Percentiles rank a stretch among this genome's conserved stretches.
Conservation (phyloP, 1,139 yeast species). For the Ogataea hybrid region DNA sequence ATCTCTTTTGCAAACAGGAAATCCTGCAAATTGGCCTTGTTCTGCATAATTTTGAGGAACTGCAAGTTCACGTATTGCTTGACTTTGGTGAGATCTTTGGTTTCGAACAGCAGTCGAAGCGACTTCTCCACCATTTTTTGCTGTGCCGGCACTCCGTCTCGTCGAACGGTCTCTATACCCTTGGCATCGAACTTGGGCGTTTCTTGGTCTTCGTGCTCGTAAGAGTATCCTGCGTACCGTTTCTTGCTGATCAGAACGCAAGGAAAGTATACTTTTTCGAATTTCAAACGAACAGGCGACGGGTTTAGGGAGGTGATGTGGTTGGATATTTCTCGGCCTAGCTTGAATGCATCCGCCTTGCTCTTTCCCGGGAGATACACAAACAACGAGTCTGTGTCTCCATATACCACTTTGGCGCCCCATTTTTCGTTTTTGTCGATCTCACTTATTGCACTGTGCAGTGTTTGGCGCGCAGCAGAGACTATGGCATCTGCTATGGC, state of each 20-base stretch:
- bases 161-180: conserved; percentile 89
- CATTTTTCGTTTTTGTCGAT: conserved; percentile 61
- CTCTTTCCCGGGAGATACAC: conserved; percentile 86
- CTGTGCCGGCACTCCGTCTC: conserved; percentile 95
- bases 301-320: conserved; percentile 69
- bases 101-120: conserved; percentile 65
- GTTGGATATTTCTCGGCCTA: conserved; percentile 70
- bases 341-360: conserved; percentile 68
- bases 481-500: conserved; percentile 96
- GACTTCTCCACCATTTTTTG: conserved; percentile 76
- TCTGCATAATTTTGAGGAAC: conserved; percentile 61
- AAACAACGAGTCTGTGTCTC: conserved; percentile 93
- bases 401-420: conserved; percentile 94
- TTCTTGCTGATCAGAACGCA: conserved; percentile 81
- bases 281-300: conserved; percentile 75
- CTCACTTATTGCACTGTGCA: conserved; percentile 64
- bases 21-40: conserved; percentile 68
- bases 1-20: conserved; percentile 94
- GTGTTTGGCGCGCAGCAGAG: conserved; percentile 81
- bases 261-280: conserved; percentile 92
- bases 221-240: conserved; percentile 84
- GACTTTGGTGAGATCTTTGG: conserved; percentile 66
- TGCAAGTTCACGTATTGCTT: conserved; percentile 63
- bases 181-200: conserved; percentile 85
- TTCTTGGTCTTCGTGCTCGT: conserved; percentile 53